These are phyloP conservation scores for Acmispon strigosus DNA, from an alignment of 306 rosid genomes.

Conservation along the genomic window DNA sequence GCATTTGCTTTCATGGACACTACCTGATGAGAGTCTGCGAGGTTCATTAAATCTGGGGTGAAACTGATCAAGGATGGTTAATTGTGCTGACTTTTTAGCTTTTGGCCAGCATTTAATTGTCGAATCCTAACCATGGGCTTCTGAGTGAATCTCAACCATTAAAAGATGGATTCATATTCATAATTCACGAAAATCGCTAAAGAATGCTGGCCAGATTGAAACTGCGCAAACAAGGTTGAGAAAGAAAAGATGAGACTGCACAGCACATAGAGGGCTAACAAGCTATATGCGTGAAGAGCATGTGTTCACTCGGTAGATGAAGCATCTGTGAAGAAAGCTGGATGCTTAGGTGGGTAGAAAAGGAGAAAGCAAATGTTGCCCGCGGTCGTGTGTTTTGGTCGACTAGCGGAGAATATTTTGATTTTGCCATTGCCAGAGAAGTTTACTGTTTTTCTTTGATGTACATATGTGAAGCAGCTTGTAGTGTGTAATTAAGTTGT, in stretches of 20 bases:
- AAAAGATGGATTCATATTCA: constrained; percentile 22
- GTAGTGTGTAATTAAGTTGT: constrained; percentile 57
- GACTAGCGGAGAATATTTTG: constrained; percentile 30
- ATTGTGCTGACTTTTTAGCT: constrained; percentile 39
- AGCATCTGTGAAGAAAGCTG: constrained; percentile 27
- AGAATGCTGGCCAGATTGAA: constrained; percentile 47
- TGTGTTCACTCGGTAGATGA: constrained; percentile 11
- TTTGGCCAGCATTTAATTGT: constrained; percentile 35
- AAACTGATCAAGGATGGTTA: constrained; percentile 22
- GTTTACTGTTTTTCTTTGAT: constrained; percentile 30
- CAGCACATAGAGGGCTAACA: constrained; percentile 12
- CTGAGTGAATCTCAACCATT: constrained; percentile 21
- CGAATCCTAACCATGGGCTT: constrained; percentile 35
- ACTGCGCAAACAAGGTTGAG: constrained; percentile 29
- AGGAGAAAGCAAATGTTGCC: constrained; percentile 20
- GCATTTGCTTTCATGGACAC: constrained; percentile 82
- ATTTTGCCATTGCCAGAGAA: constrained; percentile 28
- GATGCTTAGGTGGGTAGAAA: constrained; percentile 7
- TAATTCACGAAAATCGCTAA: constrained; percentile 23
- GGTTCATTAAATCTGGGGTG: constrained; percentile 69
- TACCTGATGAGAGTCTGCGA: constrained; percentile 77
- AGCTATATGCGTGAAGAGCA: constrained; percentile 14
- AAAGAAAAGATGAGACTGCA: constrained; percentile 10
- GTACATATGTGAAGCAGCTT: constrained; percentile 52
- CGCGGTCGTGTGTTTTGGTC: constrained; percentile 31